A percentile compares a stretch with the other conserved stretches of the same genome.
phyloP scores from a whole-genome alignment of 2,329 filamentous ascomycete species.

The Aspergillus brasiliensis region DNA sequence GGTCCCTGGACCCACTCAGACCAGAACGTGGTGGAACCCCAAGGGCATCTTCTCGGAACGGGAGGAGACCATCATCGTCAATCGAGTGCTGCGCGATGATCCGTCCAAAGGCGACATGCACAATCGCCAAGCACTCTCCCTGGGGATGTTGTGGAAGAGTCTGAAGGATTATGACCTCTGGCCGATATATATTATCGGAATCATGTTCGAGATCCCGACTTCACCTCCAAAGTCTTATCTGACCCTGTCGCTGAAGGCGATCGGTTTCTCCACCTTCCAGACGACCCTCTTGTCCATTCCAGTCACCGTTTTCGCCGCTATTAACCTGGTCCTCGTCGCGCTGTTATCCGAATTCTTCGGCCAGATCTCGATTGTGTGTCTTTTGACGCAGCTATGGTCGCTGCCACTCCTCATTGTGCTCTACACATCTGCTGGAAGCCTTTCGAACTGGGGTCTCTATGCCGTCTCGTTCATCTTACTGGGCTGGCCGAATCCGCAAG shows the following conservation, averaged over 20 bases:
- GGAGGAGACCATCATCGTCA: conserved; percentile 55
- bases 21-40: conserved; percentile 58
- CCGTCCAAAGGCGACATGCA: conserved; percentile 43
- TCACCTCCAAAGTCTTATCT: conserved; percentile 32
- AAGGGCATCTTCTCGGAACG: conserved; percentile 65
- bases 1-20: conserved; percentile 44
- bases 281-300: conserved; percentile 63
- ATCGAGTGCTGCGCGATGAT: conserved; percentile 49
- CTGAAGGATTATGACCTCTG: conserved; percentile 48
- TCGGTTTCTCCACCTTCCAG: conserved; percentile 53
- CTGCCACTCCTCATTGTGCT: conserved; percentile 55
- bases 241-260: conserved; percentile 43
- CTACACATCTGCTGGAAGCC: conserved; percentile 44
- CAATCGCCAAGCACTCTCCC: conserved; percentile 38
- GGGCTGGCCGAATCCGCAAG: conserved; percentile 15
- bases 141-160: conserved; percentile 45
- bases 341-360: conserved; percentile 46
- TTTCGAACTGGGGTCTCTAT: conserved; percentile 52
- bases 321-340: conserved; percentile 49
- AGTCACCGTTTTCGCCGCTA: conserved; percentile 54
- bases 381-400: conserved; percentile 54
- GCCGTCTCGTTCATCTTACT: conserved; percentile 52
- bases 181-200: conserved; percentile 56
- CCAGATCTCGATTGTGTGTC: conserved; percentile 54
- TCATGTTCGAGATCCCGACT: conserved; percentile 57